phyloP scores from a whole-genome alignment of 2,329 filamentous ascomycete species.

The Coniella lustricola region DNA sequence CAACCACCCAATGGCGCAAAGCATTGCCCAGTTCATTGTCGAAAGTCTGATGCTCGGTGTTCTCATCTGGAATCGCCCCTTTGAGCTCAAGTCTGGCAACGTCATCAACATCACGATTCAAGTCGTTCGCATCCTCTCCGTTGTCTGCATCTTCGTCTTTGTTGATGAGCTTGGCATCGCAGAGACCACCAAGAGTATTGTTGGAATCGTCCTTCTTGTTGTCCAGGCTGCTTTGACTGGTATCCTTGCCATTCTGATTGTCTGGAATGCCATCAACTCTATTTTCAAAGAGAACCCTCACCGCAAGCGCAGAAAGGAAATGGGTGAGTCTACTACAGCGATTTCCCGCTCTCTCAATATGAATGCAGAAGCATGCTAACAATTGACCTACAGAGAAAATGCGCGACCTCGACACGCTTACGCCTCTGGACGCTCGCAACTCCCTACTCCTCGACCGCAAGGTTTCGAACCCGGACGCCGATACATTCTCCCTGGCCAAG shows the following conservation, averaged over 20 bases:
- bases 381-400: conserved; percentile 57
- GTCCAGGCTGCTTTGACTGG: conserved; percentile 81
- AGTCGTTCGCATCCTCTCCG: conserved; percentile 79
- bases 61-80: conserved; percentile 79
- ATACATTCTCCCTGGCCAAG: conserved; percentile 37
- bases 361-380: conserved; percentile 21
- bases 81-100: conserved; percentile 78
- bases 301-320: conserved; percentile 78
- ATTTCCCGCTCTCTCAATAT: neutral
- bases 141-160: conserved; percentile 84
- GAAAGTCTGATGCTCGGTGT: conserved; percentile 73
- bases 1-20: conserved; percentile 77
- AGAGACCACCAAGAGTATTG: conserved; percentile 89
- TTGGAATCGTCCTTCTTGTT: conserved; percentile 87
- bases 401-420: conserved; percentile 74
- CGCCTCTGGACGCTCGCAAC: conserved; percentile 79
- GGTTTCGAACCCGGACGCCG: conserved; percentile 28
- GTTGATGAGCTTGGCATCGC: conserved; percentile 86
- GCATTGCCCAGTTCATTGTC: conserved; percentile 70
- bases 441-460: conserved; percentile 65
- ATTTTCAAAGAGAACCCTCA: conserved; percentile 87
- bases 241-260: conserved; percentile 77
- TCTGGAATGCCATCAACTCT: conserved; percentile 77
- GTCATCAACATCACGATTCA: conserved; percentile 93
- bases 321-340: conserved; percentile 59